Evolutionary conservation across 345 rosid species (phyloP).

Genomic region (Camelina laxa): DNA sequence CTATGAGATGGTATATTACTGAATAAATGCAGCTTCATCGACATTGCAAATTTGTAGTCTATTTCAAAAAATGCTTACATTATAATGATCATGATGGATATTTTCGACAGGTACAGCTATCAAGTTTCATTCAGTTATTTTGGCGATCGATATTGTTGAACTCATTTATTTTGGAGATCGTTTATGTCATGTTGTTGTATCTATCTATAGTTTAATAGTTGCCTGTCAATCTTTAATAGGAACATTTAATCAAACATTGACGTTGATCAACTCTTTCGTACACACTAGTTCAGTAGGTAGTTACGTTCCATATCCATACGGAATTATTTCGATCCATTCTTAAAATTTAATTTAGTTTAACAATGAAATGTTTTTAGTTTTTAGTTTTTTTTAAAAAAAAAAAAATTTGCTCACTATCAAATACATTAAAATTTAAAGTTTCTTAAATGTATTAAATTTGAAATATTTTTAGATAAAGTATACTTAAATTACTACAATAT

Average conservation of each 20-base stretch:
- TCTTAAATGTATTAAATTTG: neutral
- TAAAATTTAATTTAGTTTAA: neutral
- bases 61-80: neutral
- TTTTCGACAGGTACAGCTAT: conserved; percentile 19
- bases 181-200: conserved; percentile 16
- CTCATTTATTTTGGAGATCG: conserved; percentile 11
- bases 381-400: no score
- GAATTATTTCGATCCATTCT: conserved; percentile 16
- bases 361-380: no score
- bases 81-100: conserved; percentile 23
- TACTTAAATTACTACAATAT: neutral
- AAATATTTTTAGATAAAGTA: neutral
- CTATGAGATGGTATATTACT: neutral
- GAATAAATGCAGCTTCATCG: neutral
- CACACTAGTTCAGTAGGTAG: conserved; percentile 9
- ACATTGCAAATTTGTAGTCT: neutral
- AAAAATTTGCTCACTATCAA: no score
- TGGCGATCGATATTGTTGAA: conserved; percentile 22
- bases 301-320: conserved; percentile 13
- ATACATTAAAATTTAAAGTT: neutral
- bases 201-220: conserved; percentile 3
- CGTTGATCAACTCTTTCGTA: conserved; percentile 24
- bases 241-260: conserved; percentile 14
- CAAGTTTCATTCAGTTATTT: conserved; percentile 29
- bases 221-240: neutral